Conservation (phyloP, 2,329 filamentous ascomycete species). For the Fusarium caatingaense region DNA sequence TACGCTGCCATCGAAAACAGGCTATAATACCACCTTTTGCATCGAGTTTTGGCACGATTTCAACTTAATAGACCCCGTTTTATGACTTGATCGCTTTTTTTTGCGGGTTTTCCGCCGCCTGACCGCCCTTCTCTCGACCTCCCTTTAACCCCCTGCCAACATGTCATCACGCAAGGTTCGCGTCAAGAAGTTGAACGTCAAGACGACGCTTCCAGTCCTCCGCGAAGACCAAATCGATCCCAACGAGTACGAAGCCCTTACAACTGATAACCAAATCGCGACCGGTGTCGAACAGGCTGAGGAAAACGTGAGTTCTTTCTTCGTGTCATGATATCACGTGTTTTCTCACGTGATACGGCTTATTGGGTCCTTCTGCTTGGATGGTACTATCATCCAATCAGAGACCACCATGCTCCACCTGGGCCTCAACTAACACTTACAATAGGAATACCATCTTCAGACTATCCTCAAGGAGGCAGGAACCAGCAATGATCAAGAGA, state of each 20-base stretch:
- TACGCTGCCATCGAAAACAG: conserved; percentile 66
- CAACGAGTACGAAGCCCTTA: conserved; percentile 85
- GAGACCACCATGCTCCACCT: background rate
- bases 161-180: conserved; percentile 77
- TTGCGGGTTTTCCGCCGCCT: conserved; percentile 68
- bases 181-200: conserved; percentile 91
- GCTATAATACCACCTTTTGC: conserved; percentile 61
- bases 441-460: conserved; percentile 94
- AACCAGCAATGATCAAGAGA: conserved; percentile 68
- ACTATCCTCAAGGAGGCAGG: conserved; percentile 73
- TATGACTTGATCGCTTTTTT: conserved; percentile 74
- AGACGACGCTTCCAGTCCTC: conserved; percentile 87
- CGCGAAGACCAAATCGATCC: conserved; percentile 91
- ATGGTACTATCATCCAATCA: conserved; percentile 31
- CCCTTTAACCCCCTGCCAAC: conserved; percentile 56
- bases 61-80: conserved; percentile 65
- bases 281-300: conserved; percentile 97
- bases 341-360: conserved; percentile 56
- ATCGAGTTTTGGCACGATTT: conserved; percentile 63
- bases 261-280: conserved; percentile 86
- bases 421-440: conserved; percentile 43
- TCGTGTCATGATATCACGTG: conserved; percentile 62
- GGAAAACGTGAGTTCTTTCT: conserved; percentile 83
- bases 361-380: conserved; percentile 4
- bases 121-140: conserved; percentile 53